phyloP scores from a whole-genome alignment of 2,329 filamentous ascomycete genomes.

The Xylaria sp. region DNA sequence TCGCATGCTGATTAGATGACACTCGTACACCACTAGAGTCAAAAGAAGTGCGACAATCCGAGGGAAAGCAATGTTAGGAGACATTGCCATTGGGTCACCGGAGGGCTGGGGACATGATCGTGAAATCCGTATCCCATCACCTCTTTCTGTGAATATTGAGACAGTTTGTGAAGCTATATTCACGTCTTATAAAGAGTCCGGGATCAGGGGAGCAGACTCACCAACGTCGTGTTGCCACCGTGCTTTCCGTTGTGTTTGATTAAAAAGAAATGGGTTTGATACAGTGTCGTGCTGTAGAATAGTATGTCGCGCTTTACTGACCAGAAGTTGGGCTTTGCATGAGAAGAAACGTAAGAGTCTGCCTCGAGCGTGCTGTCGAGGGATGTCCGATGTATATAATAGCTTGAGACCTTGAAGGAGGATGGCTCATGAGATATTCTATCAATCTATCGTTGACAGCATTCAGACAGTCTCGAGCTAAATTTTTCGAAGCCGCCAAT shows the following conservation, averaged over 20 bases:
- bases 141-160: constrained; percentile 20
- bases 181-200: constrained; percentile 8
- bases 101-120: constrained; percentile 35
- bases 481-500: constrained; percentile 2
- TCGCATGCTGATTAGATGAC: constrained; percentile 31
- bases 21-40: constrained; percentile 18
- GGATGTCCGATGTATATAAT: constrained; percentile 29
- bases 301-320: constrained; percentile 37
- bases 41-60: constrained; percentile 33
- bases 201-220: constrained; percentile 22
- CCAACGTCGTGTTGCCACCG: constrained; percentile 32
- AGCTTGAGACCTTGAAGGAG: not conserved
- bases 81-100: constrained; percentile 41
- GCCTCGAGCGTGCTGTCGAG: not conserved
- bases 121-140: constrained; percentile 39
- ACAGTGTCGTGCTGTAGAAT: constrained; percentile 38
- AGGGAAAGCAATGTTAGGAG: constrained; percentile 36
- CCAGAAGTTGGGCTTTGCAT: constrained; percentile 39
- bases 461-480: constrained; percentile 3
- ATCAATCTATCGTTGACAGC: constrained; percentile 1
- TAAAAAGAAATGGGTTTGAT: constrained; percentile 31
- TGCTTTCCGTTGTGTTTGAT: constrained; percentile 33
- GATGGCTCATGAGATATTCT: constrained; percentile 1
- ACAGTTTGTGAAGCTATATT: constrained; percentile 13
- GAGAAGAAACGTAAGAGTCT: constrained; percentile 24